A percentile compares a stretch with the other conserved stretches of the same genome.
phyloP scores from a whole-genome alignment of 805 yeast species.

The Ogataea ganodermae region DNA sequence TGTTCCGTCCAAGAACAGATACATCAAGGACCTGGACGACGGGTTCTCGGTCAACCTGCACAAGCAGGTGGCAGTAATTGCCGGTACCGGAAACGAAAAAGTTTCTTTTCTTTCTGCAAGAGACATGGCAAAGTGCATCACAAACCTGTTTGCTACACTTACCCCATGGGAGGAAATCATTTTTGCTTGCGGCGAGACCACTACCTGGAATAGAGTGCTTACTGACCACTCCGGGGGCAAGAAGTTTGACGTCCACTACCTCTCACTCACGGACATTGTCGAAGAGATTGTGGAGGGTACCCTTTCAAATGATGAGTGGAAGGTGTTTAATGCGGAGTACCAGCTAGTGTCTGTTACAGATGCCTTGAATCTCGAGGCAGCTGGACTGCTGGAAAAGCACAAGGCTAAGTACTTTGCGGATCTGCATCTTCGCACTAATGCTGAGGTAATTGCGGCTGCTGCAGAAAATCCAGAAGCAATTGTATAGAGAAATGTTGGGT shows the following conservation, averaged over 20 bases:
- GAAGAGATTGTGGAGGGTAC: not conserved
- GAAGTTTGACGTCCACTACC: constrained; percentile 1
- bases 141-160: not conserved
- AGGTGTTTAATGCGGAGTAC: constrained; percentile 1
- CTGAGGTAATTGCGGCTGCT: not conserved
- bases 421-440: not conserved
- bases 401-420: constrained; percentile 4
- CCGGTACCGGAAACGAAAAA: constrained; percentile 1
- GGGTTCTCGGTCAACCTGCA: constrained; percentile 2
- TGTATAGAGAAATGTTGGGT: too few species aligned
- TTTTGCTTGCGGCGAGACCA: constrained; percentile 2
- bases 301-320: not conserved
- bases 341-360: constrained; percentile 2
- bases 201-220: constrained; percentile 1
- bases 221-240: not conserved
- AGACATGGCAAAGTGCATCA: constrained; percentile 3
- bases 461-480: not conserved
- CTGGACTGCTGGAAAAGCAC: constrained; percentile 3
- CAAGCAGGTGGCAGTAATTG: not conserved
- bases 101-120: constrained; percentile 3
- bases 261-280: constrained; percentile 2
- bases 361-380: not conserved
- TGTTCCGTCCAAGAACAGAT: constrained; percentile 3
- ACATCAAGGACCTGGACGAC: constrained; percentile 4
- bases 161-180: constrained; percentile 5